Evolutionary conservation across 2,329 filamentous ascomycete species (phyloP).

Genomic region (Paecilomyces variotii): DNA sequence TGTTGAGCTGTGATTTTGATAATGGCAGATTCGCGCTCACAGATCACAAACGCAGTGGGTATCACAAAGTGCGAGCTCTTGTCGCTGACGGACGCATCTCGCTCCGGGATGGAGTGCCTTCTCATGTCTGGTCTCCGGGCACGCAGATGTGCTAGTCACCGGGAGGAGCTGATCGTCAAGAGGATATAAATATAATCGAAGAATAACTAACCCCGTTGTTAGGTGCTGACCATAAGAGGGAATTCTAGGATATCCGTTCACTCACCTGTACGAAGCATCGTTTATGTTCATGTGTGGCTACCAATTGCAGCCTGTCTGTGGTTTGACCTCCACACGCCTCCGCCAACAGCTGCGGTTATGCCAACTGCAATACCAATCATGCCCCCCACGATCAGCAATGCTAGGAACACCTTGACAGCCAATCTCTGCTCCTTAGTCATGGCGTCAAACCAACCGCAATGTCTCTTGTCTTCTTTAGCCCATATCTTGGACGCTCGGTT

Average conservation of each 20-base stretch:
- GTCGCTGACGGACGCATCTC: neutral
- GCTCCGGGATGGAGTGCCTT: neutral
- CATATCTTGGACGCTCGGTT: constrained; percentile 26
- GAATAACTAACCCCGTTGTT: neutral
- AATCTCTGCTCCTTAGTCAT: constrained; percentile 30
- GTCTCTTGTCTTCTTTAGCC: constrained; percentile 26
- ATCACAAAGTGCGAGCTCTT: neutral
- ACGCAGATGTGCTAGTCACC: neutral
- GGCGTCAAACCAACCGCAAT: constrained; percentile 24
- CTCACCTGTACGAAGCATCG: neutral
- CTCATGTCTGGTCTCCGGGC: neutral
- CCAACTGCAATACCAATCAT: constrained; percentile 40
- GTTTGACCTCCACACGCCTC: constrained; percentile 35
- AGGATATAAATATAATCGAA: neutral
- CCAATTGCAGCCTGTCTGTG: constrained; percentile 21
- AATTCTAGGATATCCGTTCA: neutral
- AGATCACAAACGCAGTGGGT: neutral
- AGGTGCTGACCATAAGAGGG: neutral
- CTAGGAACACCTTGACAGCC: constrained; percentile 31
- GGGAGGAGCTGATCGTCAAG: neutral
- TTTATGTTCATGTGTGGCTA: constrained; percentile 1
- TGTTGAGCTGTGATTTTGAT: neutral
- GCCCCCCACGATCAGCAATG: constrained; percentile 32
- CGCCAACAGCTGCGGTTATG: constrained; percentile 36
- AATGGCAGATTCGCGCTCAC: neutral